Base-by-base conservation (phyloP, 2,329 filamentous ascomycete genomes). In the Neonectria neomacrospora region DNA sequence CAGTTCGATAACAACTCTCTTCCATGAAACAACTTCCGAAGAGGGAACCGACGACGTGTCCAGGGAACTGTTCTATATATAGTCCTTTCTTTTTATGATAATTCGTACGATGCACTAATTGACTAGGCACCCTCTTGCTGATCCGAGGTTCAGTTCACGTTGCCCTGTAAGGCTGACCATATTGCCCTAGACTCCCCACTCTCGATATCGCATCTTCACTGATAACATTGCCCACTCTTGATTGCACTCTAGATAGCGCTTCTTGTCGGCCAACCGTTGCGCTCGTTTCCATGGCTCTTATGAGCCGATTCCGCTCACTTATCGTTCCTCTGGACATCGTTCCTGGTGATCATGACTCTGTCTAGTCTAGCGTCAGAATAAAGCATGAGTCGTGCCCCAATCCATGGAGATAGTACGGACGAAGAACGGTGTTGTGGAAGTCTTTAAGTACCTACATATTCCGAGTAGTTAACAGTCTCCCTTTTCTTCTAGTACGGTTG, bases 191-290 rank as follows among this genome's bases (percentile, higher is more conserved):
- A 47, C 39, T 51, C 54, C 59, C 59, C 59, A 62, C 59, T 62
- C 59, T 34, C 23, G 59, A 53, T 58, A 57, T 61, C 51, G 41
- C n/a, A 30, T 34, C 50, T 9, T 3, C 16, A 9, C 22, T 57
- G 48, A 54, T 62, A 61, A 53, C 44, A 39, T 30, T 47, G 7
- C 53, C 59, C 59, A 61, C 59, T 61, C 59, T 61, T 53, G 53
- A 56, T 34, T 50, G 20, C 30, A 22, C 30, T 34, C 39, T 12
- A 44, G 14, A 26, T 32, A 39, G 53, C 22, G 53, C 53, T 48
- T 47, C 10, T 5, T 16, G n/a, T 16, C 41, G 16, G 37, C 39
- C 48, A 53, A 20, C n/a, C 14, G n/a, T 22, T 54, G 32, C 54
- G 54, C 59, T 41, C 59, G 41, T 23, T 62, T 62, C 12, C 18